Conservation (phyloP, 305 asterid species). For the Fraxinus greggii region DNA sequence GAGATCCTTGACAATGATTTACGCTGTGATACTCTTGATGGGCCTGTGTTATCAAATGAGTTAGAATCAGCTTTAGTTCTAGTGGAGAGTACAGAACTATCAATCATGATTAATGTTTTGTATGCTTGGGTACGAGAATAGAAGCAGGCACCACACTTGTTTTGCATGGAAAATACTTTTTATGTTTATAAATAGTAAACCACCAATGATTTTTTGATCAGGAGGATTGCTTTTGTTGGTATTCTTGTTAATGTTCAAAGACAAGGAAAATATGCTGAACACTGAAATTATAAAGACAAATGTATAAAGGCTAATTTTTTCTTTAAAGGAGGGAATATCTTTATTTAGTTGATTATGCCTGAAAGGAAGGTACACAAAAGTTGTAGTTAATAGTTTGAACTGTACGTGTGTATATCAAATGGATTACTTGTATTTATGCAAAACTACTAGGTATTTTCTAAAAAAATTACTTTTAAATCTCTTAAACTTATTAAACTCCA, state of each 20-base stretch:
- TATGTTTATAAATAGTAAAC: background rate
- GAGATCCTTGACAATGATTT: background rate
- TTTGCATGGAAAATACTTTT: background rate
- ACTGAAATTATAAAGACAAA: background rate
- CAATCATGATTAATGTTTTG: background rate
- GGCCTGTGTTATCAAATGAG: background rate
- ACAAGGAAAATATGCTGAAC: background rate
- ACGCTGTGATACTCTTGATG: background rate
- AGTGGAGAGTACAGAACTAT: background rate
- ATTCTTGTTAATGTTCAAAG: background rate
- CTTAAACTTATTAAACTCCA: background rate
- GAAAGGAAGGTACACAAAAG: background rate
- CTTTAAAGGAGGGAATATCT: background rate
- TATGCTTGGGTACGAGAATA: background rate
- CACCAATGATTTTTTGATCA: background rate
- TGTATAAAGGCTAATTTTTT: background rate
- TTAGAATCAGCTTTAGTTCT: slow-evolving; percentile 3
- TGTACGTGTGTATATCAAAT: background rate
- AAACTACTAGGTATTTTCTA: background rate
- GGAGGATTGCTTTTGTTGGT: background rate
- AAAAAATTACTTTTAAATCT: background rate
- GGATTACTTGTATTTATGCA: background rate
- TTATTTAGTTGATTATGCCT: background rate
- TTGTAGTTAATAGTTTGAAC: background rate
- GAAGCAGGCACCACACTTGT: background rate